Conservation (phyloP, 805 yeast species). For the Metschnikowia anglica region DNA sequence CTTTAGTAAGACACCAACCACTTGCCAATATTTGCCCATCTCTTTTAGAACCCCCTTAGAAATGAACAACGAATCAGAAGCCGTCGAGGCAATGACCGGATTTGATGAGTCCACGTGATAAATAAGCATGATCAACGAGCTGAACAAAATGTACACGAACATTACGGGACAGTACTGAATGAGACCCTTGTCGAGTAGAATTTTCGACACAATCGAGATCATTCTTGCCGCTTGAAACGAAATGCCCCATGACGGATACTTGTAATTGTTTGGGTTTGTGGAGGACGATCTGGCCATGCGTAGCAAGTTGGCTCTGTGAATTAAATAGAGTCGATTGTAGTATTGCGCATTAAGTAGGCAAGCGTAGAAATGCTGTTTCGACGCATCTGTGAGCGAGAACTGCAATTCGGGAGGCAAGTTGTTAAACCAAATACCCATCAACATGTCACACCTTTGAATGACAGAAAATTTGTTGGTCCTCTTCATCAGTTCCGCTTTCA, state of each 20-base stretch:
- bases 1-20: slow-evolving; percentile 37
- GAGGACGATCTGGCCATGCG: slow-evolving; percentile 45
- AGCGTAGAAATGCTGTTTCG: slow-evolving; percentile 54
- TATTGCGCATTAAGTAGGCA: slow-evolving; percentile 66
- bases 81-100: slow-evolving; percentile 41
- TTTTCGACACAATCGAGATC: slow-evolving; percentile 63
- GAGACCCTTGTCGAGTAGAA: slow-evolving; percentile 49
- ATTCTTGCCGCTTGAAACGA: slow-evolving; percentile 80
- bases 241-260: slow-evolving; percentile 74
- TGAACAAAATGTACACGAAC: slow-evolving; percentile 56
- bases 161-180: slow-evolving; percentile 56
- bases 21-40: slow-evolving; percentile 39
- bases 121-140: slow-evolving; percentile 69
- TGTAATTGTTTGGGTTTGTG: slow-evolving; percentile 43
- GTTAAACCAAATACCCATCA: slow-evolving; percentile 76
- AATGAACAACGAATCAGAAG: slow-evolving; percentile 41
- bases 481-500: slow-evolving; percentile 59
- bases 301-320: slow-evolving; percentile 67
- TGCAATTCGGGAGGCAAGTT: slow-evolving; percentile 61
- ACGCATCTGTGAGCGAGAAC: slow-evolving; percentile 56
- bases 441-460: slow-evolving; percentile 68
- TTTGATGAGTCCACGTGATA: slow-evolving; percentile 57
- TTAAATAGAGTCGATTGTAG: slow-evolving; percentile 67
- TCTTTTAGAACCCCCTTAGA: slow-evolving; percentile 39
- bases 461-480: slow-evolving; percentile 42